phyloP scores from a whole-genome alignment of 2,329 filamentous ascomycete species.

The Colletotrichum tabaci region DNA sequence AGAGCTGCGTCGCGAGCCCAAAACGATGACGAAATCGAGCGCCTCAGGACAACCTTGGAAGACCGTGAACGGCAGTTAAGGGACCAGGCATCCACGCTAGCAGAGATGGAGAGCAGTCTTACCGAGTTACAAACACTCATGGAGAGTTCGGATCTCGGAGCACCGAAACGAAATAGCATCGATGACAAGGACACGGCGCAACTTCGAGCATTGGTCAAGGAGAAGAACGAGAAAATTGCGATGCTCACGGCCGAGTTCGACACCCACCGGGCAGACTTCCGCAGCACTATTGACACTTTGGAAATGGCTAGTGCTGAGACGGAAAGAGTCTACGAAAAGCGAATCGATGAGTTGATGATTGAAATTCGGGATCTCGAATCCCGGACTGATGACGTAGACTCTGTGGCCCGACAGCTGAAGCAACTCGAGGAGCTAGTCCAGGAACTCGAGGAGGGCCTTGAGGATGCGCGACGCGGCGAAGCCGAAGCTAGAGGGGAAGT shows the following conservation, averaged over 20 bases:
- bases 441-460: constrained; percentile 95
- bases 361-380: constrained; percentile 89
- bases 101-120: constrained; percentile 91
- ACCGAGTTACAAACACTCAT: constrained; percentile 83
- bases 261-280: constrained; percentile 92
- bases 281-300: constrained; percentile 95
- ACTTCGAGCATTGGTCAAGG: constrained; percentile 85
- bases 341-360: constrained; percentile 86
- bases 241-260: constrained; percentile 96
- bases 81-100: constrained; percentile 85
- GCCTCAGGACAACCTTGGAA: constrained; percentile 80
- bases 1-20: constrained; percentile 58
- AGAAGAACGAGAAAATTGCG: constrained; percentile 97
- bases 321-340: constrained; percentile 94
- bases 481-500: constrained; percentile 96
- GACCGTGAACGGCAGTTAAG: constrained; percentile 90
- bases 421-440: constrained; percentile 96
- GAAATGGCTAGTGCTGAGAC: constrained; percentile 97
- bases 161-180: constrained; percentile 61
- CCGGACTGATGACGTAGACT: constrained; percentile 89
- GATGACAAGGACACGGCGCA: constrained; percentile 83
- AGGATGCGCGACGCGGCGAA: constrained; percentile 94
- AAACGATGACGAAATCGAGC: constrained; percentile 81
- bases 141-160: constrained; percentile 65
- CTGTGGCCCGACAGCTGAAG: constrained; percentile 91